Base-by-base conservation (phyloP, 352 stramenopile species). In the Phytophthora macrochlamydospora region DNA sequence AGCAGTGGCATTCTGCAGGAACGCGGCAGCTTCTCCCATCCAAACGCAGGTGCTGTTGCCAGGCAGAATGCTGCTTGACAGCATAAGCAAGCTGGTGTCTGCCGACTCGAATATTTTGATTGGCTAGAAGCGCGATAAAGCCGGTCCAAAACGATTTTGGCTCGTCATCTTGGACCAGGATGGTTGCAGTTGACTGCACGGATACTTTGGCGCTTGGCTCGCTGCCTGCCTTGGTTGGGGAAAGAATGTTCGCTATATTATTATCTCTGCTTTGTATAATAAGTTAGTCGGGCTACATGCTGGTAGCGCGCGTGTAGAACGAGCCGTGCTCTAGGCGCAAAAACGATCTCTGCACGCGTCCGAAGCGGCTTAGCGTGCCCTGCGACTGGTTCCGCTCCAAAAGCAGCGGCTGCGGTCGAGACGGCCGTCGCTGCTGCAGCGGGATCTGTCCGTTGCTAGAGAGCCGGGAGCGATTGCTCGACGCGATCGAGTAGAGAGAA, bases 261-360 rank as follows among this genome's bases (percentile, higher is more conserved):
- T 33, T 64, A 28, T 63, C 51, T 28, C 62, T 67, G 61, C 65
- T 56, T 67, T 61, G 64, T 56, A 51, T 57, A 77, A 74, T 77
- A 77, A 77, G 44, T 77, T 77, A 77, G 30, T 42, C 40, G 14
- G 18, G 35, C 62, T 78, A 78, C 70, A 75, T 75, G 62, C 70
- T 78, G 7, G 70, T 78, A 13, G 70, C 70, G 12, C 70, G 66
- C 29, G 73, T 70, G 66, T 81, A 81, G 53, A 81, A 81, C 24
- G 73, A 78, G 48, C 73, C 73, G 62, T 81, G 69, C 28, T 81
- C 73, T 12, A 74, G 51, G 14, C 73, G 69, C 49, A 78, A 55
- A 48, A 78, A 81, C 45, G 71, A 76, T 30, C 73, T 44, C 48
- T 78, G 73, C 1, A 71, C 69, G 14, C 62, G 70, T 5, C 54